These are phyloP conservation scores for Hypoxylon lienhwacheense DNA, from an alignment of 495 filamentous ascomycete genomes.

Conservation along the genomic window DNA sequence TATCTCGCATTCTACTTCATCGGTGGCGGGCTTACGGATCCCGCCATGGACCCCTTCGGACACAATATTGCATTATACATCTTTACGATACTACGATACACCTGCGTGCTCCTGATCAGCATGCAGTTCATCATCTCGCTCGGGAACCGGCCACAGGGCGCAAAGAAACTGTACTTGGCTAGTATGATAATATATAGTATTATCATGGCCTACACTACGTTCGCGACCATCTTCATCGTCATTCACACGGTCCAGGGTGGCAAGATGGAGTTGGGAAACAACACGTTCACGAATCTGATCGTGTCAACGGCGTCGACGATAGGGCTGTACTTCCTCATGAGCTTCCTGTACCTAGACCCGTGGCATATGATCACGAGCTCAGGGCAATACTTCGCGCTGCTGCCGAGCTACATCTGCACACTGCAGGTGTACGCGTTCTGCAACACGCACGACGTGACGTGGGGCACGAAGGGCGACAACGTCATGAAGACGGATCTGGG, in stretches of 20 bases:
- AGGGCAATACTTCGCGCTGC: constrained; percentile 88
- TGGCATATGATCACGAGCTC: constrained; percentile 99
- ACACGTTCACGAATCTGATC: constrained; percentile 92
- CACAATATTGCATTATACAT: constrained; percentile 80
- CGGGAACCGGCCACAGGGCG: constrained; percentile 96
- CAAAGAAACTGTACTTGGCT: constrained; percentile 85
- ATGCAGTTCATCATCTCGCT: constrained; percentile 98
- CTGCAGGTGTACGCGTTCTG: constrained; percentile 99
- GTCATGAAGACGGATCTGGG: constrained; percentile 89
- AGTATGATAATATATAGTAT: constrained; percentile 85
- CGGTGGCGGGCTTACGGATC: constrained; percentile 86
- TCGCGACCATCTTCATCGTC: constrained; percentile 84
- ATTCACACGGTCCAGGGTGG: constrained; percentile 67
- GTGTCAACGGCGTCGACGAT: constrained; percentile 86
- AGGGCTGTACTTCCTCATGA: constrained; percentile 94
- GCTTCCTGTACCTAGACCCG: constrained; percentile 93
- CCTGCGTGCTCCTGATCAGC: constrained; percentile 82
- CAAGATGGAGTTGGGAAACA: constrained; percentile 68
- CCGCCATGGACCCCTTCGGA: constrained; percentile 83
- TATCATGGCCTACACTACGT: constrained; percentile 96
- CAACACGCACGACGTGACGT: constrained; percentile 98
- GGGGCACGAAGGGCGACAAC: constrained; percentile 99
- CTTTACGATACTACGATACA: constrained; percentile 83
- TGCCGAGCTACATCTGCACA: constrained; percentile 94
- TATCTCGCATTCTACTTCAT: constrained; percentile 99